A percentile compares a stretch with the other conserved stretches of the same genome.
Conservation (phyloP, 106 monocot species). For the Dactylorhiza incarnata region DNA sequence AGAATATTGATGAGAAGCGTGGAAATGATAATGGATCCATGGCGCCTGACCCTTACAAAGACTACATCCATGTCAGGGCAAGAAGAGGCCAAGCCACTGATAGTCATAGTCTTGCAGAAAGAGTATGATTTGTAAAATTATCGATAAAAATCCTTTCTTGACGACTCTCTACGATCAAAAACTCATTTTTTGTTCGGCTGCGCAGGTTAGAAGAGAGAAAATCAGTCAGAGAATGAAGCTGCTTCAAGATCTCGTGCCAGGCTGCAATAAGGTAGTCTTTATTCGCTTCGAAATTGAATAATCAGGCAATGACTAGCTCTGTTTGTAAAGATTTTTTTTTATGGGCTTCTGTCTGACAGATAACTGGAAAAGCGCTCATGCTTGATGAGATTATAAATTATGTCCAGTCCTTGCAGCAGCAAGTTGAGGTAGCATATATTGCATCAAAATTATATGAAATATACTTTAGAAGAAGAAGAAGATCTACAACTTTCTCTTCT, state of each 20-base stretch:
- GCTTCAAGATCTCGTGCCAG: slow-evolving; percentile 84
- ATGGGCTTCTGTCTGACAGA: slow-evolving; percentile 15
- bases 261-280: slow-evolving; percentile 55
- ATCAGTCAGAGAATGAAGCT: slow-evolving; percentile 82
- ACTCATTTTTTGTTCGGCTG: neutral
- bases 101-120: slow-evolving; percentile 82
- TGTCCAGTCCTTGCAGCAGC: slow-evolving; percentile 52
- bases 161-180: neutral
- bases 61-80: slow-evolving; percentile 81
- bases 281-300: neutral
- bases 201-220: slow-evolving; percentile 71
- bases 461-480: neutral
- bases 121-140: slow-evolving; percentile 21
- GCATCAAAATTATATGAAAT: neutral
- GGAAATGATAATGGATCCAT: slow-evolving; percentile 23
- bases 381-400: slow-evolving; percentile 65
- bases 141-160: neutral
- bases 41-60: slow-evolving; percentile 45
- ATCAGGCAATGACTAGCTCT: neutral
- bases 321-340: neutral
- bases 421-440: slow-evolving; percentile 37
- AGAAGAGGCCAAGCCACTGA: slow-evolving; percentile 84
- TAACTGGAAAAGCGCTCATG: slow-evolving; percentile 58
- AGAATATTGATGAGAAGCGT: slow-evolving; percentile 18
- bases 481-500: neutral